Base-by-base conservation (phyloP, 1,139 yeast species). In the Sugiyamaella xylanicola region DNA sequence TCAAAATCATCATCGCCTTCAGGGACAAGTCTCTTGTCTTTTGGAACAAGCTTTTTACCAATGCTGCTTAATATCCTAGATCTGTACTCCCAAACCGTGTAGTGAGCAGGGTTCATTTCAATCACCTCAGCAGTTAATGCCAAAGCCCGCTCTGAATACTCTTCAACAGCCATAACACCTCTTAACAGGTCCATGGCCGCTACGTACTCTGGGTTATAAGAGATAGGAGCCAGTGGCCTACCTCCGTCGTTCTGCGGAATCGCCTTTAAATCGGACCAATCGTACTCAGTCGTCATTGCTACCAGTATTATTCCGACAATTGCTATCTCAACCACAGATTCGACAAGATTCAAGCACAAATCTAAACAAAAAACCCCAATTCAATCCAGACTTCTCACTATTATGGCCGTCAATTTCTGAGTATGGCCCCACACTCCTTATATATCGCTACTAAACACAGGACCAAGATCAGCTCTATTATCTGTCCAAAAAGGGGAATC, bases 71-170 rank as follows among this genome's bases (percentile, higher is more conserved):
- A 71, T 13, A 84, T 82, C 57, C 84, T 78, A 59, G 75, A 83
- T 16, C 98, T 76, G 71, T 87, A 93, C 48, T 74, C 75, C 98
- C 99, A 93, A 1, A 86, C 86, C 0, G 97, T 87, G 69, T 93
- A 93, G 71, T 92, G 97, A 0, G 97, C 96, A 0, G 98, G 93
- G 51, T 89, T 84, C 58, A 80, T 66, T 15, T 75, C 80, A 54
- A 95, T 85, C 2, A 87, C 86, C 39, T 73, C 71, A 25, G 79
- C 77, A 0, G 96, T 86, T 47, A 91, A 72, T 25, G 78, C 78
- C 39, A 90, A 71, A 0, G 96, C 92, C 56, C 98, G 75, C 48
- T 81, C 84, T 0, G 91, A 80, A 64, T 79, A 76, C 66, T 91
- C 98, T 29, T 81, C 74, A 15, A 68, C 62, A 15, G 75, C 72